Evolutionary conservation across 768 basidiomycete species (phyloP).

Genomic region (Boletus reticuloceps): DNA sequence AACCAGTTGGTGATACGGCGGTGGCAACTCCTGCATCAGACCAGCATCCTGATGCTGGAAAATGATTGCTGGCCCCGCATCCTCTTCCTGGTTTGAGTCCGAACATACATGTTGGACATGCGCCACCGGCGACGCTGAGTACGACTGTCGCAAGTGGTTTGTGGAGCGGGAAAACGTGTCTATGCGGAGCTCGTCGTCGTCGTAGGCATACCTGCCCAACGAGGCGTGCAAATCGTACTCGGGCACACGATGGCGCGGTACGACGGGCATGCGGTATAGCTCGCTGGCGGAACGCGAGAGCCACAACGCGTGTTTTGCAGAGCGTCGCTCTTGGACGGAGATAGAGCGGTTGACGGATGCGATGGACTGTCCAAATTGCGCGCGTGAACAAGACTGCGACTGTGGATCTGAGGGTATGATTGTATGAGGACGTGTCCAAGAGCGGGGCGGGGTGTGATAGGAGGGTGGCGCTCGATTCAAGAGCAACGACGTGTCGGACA

Average conservation of each 20-base stretch:
- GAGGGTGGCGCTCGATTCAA: neutral
- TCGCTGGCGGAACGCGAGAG: slow-evolving; percentile 26
- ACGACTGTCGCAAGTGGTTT: slow-evolving; percentile 19
- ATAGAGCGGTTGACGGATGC: neutral
- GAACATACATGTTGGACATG: neutral
- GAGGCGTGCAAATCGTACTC: neutral
- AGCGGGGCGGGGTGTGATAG: neutral
- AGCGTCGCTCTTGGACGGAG: slow-evolving; percentile 3
- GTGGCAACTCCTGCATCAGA: slow-evolving; percentile 21
- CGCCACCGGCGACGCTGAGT: slow-evolving; percentile 18
- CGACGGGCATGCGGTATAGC: slow-evolving; percentile 6
- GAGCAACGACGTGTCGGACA: slow-evolving; percentile 1
- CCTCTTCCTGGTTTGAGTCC: neutral
- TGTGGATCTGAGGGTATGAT: neutral
- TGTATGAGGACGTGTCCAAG: neutral
- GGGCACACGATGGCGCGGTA: neutral
- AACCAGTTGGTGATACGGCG: slow-evolving; percentile 24
- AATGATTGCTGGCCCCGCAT: neutral
- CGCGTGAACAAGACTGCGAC: neutral
- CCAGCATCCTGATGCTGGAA: slow-evolving; percentile 20
- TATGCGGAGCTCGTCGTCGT: neutral
- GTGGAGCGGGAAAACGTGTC: slow-evolving; percentile 1
- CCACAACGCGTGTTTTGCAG: slow-evolving; percentile 10
- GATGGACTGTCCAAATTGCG: neutral
- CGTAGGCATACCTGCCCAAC: neutral